These are phyloP conservation scores for Coemansia guatemalensis DNA, from an alignment of 192 early-diverging fungal species.

Conservation along the genomic window DNA sequence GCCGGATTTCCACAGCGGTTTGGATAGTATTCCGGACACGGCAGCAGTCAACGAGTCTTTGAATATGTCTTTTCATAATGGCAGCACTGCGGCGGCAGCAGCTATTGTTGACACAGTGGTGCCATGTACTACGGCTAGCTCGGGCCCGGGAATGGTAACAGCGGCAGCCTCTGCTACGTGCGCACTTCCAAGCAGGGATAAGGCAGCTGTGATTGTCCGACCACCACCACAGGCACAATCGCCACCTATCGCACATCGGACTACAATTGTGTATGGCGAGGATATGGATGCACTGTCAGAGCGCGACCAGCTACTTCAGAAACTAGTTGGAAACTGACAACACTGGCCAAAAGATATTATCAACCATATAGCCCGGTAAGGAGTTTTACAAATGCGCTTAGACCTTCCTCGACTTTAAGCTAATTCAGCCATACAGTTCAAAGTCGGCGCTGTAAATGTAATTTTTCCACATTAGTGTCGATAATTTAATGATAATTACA, in stretches of 20 bases:
- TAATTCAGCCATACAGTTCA: too few relatives aligned
- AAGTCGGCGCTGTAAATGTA: too few relatives aligned
- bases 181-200: not conserved
- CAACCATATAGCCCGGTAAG: too few relatives aligned
- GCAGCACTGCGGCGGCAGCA: not conserved
- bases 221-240: not conserved
- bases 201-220: not conserved
- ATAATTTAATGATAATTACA: not conserved
- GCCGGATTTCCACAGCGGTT: not conserved
- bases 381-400: too few relatives aligned
- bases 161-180: not conserved
- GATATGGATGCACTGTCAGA: slow-evolving; percentile 40
- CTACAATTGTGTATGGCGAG: slow-evolving; percentile 45
- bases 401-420: too few relatives aligned
- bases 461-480: too few relatives aligned
- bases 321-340: slow-evolving; percentile 16
- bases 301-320: slow-evolving; percentile 37
- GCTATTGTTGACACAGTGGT: not conserved
- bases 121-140: not conserved
- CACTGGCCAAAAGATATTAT: too few relatives aligned
- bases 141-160: not conserved
- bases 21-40: slow-evolving; percentile 38
- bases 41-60: slow-evolving; percentile 2
- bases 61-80: not conserved
- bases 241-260: slow-evolving; percentile 15